phyloP scores from a whole-genome alignment of 352 stramenopile genomes.

The Pythium periplocum region DNA sequence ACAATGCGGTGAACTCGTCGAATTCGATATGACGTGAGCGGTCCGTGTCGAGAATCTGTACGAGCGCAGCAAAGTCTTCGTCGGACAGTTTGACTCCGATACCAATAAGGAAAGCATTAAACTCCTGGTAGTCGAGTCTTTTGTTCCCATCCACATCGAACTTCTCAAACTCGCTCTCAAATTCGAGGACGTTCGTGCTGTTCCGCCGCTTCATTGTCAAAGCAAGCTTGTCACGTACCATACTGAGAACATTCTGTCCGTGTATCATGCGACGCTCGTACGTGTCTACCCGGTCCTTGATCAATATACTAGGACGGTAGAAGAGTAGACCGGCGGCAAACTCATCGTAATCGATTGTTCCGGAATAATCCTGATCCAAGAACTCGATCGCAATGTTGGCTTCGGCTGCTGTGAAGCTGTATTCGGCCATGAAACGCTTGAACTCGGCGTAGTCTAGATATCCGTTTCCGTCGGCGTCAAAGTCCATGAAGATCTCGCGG shows the following conservation, averaged over 20 bases:
- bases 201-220: conserved; percentile 1
- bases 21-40: conserved; percentile 41
- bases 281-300: neutral
- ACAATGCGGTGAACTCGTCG: conserved; percentile 31
- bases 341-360: conserved; percentile 72
- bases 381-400: conserved; percentile 36
- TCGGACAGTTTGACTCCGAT: conserved; percentile 52
- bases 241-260: conserved; percentile 12
- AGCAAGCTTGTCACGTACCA: conserved; percentile 12
- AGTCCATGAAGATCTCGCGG: conserved; percentile 65
- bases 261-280: conserved; percentile 8
- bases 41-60: conserved; percentile 38
- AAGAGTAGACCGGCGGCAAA: conserved; percentile 66
- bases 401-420: conserved; percentile 48
- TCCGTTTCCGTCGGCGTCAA: conserved; percentile 50
- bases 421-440: conserved; percentile 56
- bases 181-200: neutral
- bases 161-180: conserved; percentile 38
- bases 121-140: conserved; percentile 55
- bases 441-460: conserved; percentile 66
- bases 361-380: conserved; percentile 49
- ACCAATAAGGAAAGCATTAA: conserved; percentile 43
- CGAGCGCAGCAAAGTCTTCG: conserved; percentile 28
- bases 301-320: conserved; percentile 25
- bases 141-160: conserved; percentile 48